Evolutionary conservation across 345 rosid genomes (phyloP).

Genomic region (Hevea brasiliensis): DNA sequence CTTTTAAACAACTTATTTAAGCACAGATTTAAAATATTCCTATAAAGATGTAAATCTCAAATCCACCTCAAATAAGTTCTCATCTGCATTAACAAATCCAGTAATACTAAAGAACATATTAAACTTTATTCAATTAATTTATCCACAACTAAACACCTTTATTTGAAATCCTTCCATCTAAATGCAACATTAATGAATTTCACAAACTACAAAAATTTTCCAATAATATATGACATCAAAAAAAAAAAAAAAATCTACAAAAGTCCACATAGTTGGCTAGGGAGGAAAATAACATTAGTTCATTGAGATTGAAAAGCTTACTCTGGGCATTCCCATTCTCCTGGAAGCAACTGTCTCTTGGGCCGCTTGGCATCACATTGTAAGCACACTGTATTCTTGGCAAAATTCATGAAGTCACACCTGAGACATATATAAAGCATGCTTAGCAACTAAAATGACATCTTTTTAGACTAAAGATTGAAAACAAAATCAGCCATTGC

Average conservation of each 20-base stretch:
- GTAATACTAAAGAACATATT: not conserved
- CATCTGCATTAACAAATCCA: not conserved
- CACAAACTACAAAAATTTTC: not conserved
- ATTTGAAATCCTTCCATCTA: not conserved
- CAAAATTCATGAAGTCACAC: constrained; percentile 97
- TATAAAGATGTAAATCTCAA: not conserved
- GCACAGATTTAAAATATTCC: not conserved
- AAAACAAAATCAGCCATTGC: not conserved
- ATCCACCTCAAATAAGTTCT: not conserved
- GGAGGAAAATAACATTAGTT: not conserved
- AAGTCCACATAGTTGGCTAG: not conserved
- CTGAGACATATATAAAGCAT: constrained; percentile 39
- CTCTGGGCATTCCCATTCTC: constrained; percentile 99
- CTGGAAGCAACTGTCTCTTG: constrained; percentile 95
- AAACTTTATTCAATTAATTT: not conserved
- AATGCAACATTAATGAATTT: not conserved
- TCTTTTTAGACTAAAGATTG: not conserved
- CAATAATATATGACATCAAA: not conserved
- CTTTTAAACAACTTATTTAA: not conserved
- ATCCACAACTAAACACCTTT: not conserved
- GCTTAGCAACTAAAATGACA: constrained; percentile 11
- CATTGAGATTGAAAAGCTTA: constrained; percentile 43
- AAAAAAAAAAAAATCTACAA: not conserved
- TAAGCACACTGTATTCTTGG: constrained; percentile 86
- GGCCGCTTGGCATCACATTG: constrained; percentile 98